Evolutionary conservation across 306 rosid genomes (phyloP), one percentile per base, ranked within the genome.

Genomic region (Malus sylvestris): DNA sequence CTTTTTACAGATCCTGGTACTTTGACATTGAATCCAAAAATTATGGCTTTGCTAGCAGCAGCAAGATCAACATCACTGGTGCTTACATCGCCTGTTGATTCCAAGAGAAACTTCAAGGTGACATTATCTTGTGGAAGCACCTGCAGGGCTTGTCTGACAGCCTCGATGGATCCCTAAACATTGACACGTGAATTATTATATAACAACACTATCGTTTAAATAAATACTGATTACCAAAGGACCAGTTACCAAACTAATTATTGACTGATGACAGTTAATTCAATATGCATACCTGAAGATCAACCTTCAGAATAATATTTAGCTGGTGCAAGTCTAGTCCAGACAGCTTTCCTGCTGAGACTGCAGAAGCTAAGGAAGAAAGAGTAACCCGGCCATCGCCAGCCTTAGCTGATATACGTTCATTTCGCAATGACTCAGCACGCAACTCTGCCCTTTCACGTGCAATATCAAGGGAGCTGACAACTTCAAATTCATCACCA

Each of bases 371-470:
- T 78, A 92, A 91, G 67, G 97, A 95, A 77, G 99, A 95, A 78
- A 95, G 99, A 35, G 99, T 95, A 76, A 95, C 68, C 84, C 88
- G 92, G 80, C 99, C 99, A 86, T 95, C 98, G 30, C 99, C 99
- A 72, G 97, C 96, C 92, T 95, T 95, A n/a, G 96, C 93, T 25
- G 93, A 90, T 84, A 95, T 92, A 46, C 93, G 97, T 78, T 91
- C 92, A 75, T 83, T 75, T 79, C 99, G 33, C 84, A 95, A 81
- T 76, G 92, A 81, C 80, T 73, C 93, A 3, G 90, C 93, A 52
- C 97, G 88, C 25, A 84, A 80, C 75, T 92, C 96, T 76, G 99
- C 99, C 84, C 32, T 95, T 86, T 92, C 97, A 64, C 99, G 93
- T 14, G 99, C 99, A 83, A 83, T 70, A 80, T 92, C 97, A 66